Evolutionary conservation across 108 stramenopile species (phyloP).

Genomic region (Aurantiochytrium sp.): DNA sequence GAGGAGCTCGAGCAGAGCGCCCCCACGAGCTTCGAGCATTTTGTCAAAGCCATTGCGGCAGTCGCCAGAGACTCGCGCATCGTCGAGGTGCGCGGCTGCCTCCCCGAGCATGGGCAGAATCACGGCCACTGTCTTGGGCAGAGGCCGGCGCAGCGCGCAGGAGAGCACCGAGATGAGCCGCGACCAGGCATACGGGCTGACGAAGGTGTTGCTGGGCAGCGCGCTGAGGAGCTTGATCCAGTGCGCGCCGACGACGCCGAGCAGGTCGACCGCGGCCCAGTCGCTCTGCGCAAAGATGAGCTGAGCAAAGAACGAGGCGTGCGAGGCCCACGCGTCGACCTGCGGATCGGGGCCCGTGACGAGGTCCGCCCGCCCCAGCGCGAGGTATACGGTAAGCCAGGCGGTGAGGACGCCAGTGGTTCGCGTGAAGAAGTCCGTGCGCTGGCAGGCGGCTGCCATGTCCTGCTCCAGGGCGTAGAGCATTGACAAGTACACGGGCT

Average conservation of each 20-base stretch:
- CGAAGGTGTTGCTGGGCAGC: too few relatives aligned
- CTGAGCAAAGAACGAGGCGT: not conserved
- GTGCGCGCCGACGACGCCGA: not conserved
- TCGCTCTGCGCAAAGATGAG: not conserved
- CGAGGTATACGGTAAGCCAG: not conserved
- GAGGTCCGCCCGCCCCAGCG: not conserved
- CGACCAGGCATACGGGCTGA: not conserved
- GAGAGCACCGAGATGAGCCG: not conserved
- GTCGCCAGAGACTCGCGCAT: not conserved
- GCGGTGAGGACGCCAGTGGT: not conserved
- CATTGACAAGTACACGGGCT: not conserved
- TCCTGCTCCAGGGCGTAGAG: not conserved
- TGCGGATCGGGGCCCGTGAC: not conserved
- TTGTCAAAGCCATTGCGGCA: too few relatives aligned
- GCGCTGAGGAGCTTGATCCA: not conserved
- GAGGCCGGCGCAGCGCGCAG: not conserved
- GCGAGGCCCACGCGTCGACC: not conserved
- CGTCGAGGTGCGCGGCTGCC: not conserved
- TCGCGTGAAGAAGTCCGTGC: not conserved
- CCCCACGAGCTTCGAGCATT: not conserved
- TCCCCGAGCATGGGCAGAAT: not conserved
- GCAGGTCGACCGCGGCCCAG: not conserved
- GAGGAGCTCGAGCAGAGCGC: not conserved
- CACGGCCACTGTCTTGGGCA: not conserved
- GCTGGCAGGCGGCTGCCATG: not conserved